phyloP scores from a whole-genome alignment of 208 protist species.

The Spongospora subterranea region DNA sequence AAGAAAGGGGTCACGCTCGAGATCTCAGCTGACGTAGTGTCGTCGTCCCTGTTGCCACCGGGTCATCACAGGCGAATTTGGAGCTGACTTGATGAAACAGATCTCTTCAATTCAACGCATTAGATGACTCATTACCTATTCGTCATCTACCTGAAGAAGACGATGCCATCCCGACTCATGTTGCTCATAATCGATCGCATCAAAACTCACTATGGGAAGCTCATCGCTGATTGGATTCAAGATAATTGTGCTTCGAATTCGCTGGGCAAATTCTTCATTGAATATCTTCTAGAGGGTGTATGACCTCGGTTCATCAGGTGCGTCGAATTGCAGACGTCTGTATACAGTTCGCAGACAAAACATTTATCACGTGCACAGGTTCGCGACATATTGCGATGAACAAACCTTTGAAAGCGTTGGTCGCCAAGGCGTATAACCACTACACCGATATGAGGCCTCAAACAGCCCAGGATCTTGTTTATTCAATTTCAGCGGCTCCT shows the following conservation, averaged over 20 bases:
- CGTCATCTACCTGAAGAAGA: background rate
- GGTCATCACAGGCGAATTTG: background rate
- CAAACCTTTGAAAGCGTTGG: background rate
- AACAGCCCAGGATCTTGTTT: background rate
- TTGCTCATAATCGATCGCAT: background rate
- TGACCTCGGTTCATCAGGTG: background rate
- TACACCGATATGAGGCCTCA: background rate
- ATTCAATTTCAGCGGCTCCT: background rate
- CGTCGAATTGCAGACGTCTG: too few relatives aligned
- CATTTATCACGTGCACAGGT: too few relatives aligned
- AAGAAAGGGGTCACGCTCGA: background rate
- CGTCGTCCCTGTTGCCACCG: background rate
- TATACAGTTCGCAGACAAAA: too few relatives aligned
- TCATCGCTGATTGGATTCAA: background rate
- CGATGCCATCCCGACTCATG: background rate
- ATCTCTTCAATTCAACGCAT: background rate
- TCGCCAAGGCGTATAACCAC: background rate
- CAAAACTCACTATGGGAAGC: background rate
- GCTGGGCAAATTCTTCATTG: background rate
- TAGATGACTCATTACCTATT: background rate
- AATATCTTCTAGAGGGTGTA: background rate
- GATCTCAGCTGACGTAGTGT: background rate
- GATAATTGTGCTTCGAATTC: background rate
- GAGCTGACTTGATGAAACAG: background rate
- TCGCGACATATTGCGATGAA: background rate